Percentiles rank a stretch among this genome's conserved stretches.
Evolutionary conservation across 192 early-diverging fungal genomes (phyloP).

Genomic region (Bifiguratus adelaidae): DNA sequence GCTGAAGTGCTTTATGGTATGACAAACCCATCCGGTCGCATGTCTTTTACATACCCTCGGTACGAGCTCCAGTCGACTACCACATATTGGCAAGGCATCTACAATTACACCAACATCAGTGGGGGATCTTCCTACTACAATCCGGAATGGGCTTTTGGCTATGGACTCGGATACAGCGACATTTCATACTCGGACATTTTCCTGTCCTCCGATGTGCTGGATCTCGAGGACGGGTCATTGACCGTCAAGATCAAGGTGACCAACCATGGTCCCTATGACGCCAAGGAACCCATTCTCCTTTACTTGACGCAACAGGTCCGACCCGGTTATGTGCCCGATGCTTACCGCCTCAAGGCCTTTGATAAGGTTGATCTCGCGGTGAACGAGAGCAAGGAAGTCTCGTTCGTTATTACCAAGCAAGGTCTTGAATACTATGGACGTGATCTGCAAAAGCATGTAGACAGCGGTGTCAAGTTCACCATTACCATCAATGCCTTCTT

Average conservation of each 20-base stretch:
- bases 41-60: conserved; percentile 36
- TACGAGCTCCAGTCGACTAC: conserved; percentile 18
- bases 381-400: conserved; percentile 24
- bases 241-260: no score
- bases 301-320: conserved; percentile 39
- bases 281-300: conserved; percentile 37
- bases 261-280: conserved; percentile 22
- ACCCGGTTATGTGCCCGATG: conserved; percentile 28
- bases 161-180: conserved; percentile 29
- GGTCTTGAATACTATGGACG: conserved; percentile 11
- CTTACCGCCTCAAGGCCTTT: conserved; percentile 29
- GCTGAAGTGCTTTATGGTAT: conserved; percentile 38
- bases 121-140: conserved; percentile 19
- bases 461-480: conserved; percentile 17
- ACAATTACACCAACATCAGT: no score
- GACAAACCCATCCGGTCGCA: conserved; percentile 34
- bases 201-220: not conserved
- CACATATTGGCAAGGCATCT: conserved; percentile 15
- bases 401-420: conserved; percentile 19
- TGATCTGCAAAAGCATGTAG: conserved; percentile 6
- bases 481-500: conserved; percentile 24
- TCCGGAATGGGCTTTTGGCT: conserved; percentile 35
- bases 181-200: conserved; percentile 25
- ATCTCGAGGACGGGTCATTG: no score
- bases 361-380: conserved; percentile 25